Conservation (phyloP, 352 stramenopile genomes). For the Elongisporangium undulatum region DNA sequence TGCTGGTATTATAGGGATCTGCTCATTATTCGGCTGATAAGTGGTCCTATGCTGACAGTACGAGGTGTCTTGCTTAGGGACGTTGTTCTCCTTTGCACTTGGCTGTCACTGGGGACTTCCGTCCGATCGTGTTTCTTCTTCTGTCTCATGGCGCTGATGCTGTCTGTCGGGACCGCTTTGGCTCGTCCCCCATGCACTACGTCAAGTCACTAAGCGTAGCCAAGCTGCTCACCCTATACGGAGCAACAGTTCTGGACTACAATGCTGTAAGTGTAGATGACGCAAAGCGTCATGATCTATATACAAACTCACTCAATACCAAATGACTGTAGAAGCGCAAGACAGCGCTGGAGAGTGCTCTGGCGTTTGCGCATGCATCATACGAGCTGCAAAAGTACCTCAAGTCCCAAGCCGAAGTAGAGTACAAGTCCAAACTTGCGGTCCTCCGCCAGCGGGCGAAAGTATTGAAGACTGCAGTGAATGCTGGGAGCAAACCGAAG, state of each 20-base stretch:
- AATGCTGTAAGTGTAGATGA: constrained; percentile 30
- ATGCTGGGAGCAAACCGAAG: not conserved
- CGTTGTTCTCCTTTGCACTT: constrained; percentile 57
- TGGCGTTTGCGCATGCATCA: constrained; percentile 10
- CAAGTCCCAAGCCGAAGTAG: constrained; percentile 29
- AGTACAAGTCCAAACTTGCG: constrained; percentile 54
- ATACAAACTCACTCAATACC: not conserved
- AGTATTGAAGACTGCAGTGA: constrained; percentile 11
- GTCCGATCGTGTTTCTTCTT: constrained; percentile 58
- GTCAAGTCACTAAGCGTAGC: constrained; percentile 56
- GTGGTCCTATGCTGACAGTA: not conserved
- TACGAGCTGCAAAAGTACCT: constrained; percentile 40
- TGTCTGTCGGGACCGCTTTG: constrained; percentile 51
- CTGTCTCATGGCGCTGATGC: constrained; percentile 62
- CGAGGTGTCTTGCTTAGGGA: constrained; percentile 20
- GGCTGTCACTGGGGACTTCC: constrained; percentile 50
- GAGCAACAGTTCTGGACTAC: constrained; percentile 48
- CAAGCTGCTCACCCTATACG: constrained; percentile 62
- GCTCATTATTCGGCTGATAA: not conserved
- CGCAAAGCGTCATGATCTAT: not conserved
- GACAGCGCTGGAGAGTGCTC: constrained; percentile 41
- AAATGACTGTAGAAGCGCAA: constrained; percentile 40
- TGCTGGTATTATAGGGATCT: constrained; percentile 46
- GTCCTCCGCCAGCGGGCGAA: constrained; percentile 36
- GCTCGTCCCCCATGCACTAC: constrained; percentile 65